Base-by-base conservation (phyloP, 1,284 basidiomycete species). In the Vanrija humicola region DNA sequence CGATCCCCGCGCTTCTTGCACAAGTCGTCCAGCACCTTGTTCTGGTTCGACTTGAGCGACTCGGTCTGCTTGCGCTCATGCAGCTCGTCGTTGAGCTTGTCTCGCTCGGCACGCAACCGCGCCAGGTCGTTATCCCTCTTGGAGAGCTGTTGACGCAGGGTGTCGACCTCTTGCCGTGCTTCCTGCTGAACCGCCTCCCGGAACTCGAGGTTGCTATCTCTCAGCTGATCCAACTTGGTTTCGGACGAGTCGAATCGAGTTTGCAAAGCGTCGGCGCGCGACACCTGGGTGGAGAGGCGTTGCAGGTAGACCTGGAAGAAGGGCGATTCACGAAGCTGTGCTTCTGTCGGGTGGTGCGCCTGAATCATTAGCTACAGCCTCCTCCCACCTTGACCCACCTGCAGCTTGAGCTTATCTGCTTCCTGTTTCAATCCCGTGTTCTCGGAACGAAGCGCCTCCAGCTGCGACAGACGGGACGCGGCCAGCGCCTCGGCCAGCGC, bases 41-140 rank as follows among this genome's bases (percentile, higher is more conserved):
- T 69, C 16, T 85, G 84, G n/a, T 82, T 78, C 38, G 63, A 43
- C 70, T 86, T 88, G 52, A 84, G 79, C 43, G 75, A 73, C 40
- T 91, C 88, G 60, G 82, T 83, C 25, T 84, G 82, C 69, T 83
- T 86, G 53, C 86, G 81, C 68, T 93, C 89, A 38, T 80, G 76
- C 38, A 92, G 67, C 65, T 95, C 90, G 2, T 86, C 83, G 14
- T 78, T 76, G 45, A 83, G 78, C 58, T 90, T 88, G 67, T 96
- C 91, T 39, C 92, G 84, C 62, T 87, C 82, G 47, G 88, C 87
- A 25, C 93, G 84, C 34, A 96, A 79, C 45, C 93, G 84, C 16
- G 82, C 78, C 55, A 86, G 82, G 62, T 96, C 91, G 1, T 79
- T 75, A 65, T 94, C 89, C 50, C 86, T 84, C 68, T 86, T 87